Base-by-base conservation (phyloP, 495 filamentous ascomycete genomes). In the Penicillium bovifimosum region DNA sequence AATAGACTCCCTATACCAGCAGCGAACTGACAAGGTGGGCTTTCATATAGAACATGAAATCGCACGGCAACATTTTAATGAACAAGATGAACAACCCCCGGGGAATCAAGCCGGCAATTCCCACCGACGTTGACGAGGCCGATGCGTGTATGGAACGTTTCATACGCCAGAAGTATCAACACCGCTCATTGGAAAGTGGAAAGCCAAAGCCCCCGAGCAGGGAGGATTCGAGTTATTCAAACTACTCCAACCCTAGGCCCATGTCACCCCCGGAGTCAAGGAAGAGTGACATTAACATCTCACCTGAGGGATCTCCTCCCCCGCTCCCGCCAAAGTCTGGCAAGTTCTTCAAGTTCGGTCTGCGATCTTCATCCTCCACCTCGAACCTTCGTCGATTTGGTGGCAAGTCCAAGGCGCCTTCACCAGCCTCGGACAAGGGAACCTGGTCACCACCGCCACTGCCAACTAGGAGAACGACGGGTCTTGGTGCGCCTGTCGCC, bases 81-180 rank as follows among this genome's bases (percentile, higher is more conserved):
- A 98, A 97, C 75, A 83, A 85, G 66, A 80, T 80, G 45, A 96
- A 85, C 72, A 98, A 98, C 62, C 87, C 95, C 18, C 79, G 85
- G 50, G 87, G 88, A 64, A 79, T 83, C 52, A 87, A 85, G 55
- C 85, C 92, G 2, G 78, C 88, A 5, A 81, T 95, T 16, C 92
- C 95, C 0, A 76, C 93, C 53, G 93, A 95, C 66, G 80, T 82
- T 34, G 95, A 98, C 69, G 90, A 96, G 71, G 83, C 87, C 42
- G 95, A 97, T 60, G 81, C 87, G 13, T 87, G 85, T 33, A 89
- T 98, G 86, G 93, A 98, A 71, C 82, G 86, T 41, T 96, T 88
- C 64, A 96, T 98, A 58, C 80, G 92, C 39, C 83, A 91, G 55
- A 98, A 98, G 72, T 98, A 98, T 65, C 81, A 95, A 66, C 76